Percentiles rank a stretch among this genome's conserved stretches.
These are phyloP conservation scores for Stropharia rugosoannulata DNA, from an alignment of 768 basidiomycete genomes.

Conservation along the genomic window DNA sequence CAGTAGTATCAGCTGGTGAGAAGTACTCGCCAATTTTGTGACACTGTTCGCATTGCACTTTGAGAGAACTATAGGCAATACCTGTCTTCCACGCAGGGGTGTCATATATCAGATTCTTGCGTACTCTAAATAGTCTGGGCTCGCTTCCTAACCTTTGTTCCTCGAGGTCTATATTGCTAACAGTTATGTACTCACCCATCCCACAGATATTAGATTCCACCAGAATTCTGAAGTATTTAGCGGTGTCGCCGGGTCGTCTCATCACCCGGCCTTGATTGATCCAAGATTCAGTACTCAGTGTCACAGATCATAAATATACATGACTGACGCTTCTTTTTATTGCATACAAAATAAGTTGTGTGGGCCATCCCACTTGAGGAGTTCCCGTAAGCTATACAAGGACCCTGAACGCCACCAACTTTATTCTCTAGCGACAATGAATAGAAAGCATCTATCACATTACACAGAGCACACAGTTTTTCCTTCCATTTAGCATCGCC, in stretches of 20 bases:
- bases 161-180: no score
- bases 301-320: not conserved
- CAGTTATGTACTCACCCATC: no score
- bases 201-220: not conserved
- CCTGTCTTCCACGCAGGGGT: no score
- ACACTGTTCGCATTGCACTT: no score
- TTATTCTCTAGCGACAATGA: not conserved
- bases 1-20: no score
- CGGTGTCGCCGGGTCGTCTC: not conserved
- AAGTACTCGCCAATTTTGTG: no score
- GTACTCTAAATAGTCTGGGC: no score
- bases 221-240: conserved; percentile 1
- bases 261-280: conserved; percentile 1
- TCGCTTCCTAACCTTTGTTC: no score
- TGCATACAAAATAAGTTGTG: not conserved
- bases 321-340: not conserved
- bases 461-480: conserved; percentile 4
- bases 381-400: not conserved
- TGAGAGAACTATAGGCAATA: no score
- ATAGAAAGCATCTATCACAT: not conserved
- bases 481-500: not conserved
- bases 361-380: not conserved
- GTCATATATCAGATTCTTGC: no score
- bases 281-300: not conserved
- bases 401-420: not conserved